These are phyloP conservation scores for Fusarium hostae DNA, from an alignment of 2,329 filamentous ascomycete species.

Conservation along the genomic window DNA sequence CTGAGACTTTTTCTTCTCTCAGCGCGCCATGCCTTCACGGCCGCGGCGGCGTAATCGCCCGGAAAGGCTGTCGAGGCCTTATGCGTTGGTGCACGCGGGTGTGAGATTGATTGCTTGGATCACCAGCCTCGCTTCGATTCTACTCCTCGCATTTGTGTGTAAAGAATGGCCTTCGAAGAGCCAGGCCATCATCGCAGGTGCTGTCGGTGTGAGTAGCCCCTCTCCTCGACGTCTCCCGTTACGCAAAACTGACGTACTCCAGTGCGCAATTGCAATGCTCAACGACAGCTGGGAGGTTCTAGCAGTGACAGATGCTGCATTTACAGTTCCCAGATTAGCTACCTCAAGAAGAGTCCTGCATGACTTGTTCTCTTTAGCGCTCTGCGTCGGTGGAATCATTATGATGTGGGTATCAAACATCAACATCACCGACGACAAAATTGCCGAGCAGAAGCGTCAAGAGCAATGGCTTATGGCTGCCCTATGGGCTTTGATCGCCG, in stretches of 20 bases:
- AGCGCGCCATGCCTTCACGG: conserved; percentile 30
- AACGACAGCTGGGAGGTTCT: conserved; percentile 53
- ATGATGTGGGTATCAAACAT: conserved; percentile 49
- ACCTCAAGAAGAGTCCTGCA: conserved; percentile 46
- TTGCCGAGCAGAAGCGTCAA: conserved; percentile 22
- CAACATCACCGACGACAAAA: conserved; percentile 23
- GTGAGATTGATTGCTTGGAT: conserved; percentile 48
- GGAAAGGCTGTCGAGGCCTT: conserved; percentile 23
- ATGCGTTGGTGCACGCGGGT: conserved; percentile 39
- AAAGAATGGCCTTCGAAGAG: conserved; percentile 47
- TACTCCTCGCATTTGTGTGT: conserved; percentile 48
- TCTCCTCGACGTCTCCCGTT: not conserved
- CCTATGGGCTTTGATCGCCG: conserved; percentile 37
- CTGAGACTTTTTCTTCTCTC: not conserved
- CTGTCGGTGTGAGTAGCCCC: conserved; percentile 47
- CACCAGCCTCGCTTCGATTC: conserved; percentile 46
- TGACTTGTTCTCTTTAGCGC: conserved; percentile 49
- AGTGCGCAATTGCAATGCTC: conserved; percentile 50
- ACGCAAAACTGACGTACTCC: conserved; percentile 13
- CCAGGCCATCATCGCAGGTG: conserved; percentile 46
- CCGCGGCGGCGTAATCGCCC: conserved; percentile 15
- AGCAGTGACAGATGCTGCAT: conserved; percentile 43
- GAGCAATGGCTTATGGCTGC: conserved; percentile 35
- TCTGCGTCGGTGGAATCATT: conserved; percentile 50
- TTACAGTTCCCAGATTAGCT: conserved; percentile 43